Base-by-base conservation (phyloP, 2,329 filamentous ascomycete species). In the Xylaria sp. region DNA sequence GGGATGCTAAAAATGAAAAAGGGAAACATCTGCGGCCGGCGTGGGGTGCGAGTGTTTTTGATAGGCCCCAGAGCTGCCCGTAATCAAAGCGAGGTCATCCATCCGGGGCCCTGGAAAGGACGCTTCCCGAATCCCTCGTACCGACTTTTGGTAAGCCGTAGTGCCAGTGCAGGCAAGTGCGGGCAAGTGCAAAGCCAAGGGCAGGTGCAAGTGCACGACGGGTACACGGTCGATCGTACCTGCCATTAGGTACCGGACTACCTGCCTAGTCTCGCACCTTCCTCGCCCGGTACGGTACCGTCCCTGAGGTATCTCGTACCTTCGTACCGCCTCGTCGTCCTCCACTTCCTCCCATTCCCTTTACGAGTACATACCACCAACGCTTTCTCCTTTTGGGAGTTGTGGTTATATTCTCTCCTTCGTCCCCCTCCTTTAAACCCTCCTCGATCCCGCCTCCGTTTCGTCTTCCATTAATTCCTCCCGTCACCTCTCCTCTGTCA, bases 401-500 rank as follows among this genome's bases (percentile, higher is more conserved):
- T 49, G 18, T 46, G 23, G 23, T 51, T 49, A 35, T 46, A 39
- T 49, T 35, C 16, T 49, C 6, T 8, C 11, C n/a, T 18, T 16
- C 46, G 6, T 19, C n/a, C 48, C 35, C 42, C 37, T 47, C 46
- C 7, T 51, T 30, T 53, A 39, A 30, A 55, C 48, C 50, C 54
- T 37, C 60, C 35, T 35, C 23, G 23, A 30, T 30, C 23, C 23
- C 3, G 47, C 18, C 48, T 58, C 52, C 55, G 49, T 60, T 18
- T 46, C 47, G 7, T 51, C 30, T 39, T 49, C 37, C 11, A 47
- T 42, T 53, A 23, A n/a, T 54, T n/a, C 57, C 37, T 47, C 50
- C 30, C 46, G 58, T 55, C 49, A 46, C 58, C n/a, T 48, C 39
- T 52, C 54, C n/a, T 49, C 54, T 59, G 55, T 61, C 63, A 59